Evolutionary conservation across 2,329 filamentous ascomycete species (phyloP).

Genomic region (Aspergillus chevalieri): DNA sequence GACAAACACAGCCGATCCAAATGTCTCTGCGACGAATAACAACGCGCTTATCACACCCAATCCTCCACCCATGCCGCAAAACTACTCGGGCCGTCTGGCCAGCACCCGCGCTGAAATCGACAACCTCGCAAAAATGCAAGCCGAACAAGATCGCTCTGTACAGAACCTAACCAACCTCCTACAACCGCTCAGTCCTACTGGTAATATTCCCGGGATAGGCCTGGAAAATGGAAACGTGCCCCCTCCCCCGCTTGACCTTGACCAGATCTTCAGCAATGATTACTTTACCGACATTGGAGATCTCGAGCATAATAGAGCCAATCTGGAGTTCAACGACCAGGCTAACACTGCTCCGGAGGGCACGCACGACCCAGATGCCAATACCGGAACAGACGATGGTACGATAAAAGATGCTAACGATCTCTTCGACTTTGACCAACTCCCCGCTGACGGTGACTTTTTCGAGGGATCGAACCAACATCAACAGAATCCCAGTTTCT

Average conservation of each 20-base stretch:
- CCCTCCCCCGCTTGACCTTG: conserved; percentile 47
- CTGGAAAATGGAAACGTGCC: conserved; percentile 37
- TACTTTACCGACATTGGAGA: conserved; percentile 45
- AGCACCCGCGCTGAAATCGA: conserved; percentile 71
- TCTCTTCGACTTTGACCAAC: conserved; percentile 38
- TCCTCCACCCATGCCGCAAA: conserved; percentile 49
- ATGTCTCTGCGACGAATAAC: conserved; percentile 37
- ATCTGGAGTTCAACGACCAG: conserved; percentile 18
- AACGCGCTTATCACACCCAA: conserved; percentile 54
- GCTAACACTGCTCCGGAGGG: conserved; percentile 11
- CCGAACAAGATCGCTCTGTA: conserved; percentile 70
- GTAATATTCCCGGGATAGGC: conserved; percentile 64
- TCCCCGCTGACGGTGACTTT: conserved; percentile 28
- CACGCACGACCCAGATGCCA: conserved; percentile 10
- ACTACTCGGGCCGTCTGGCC: conserved; percentile 46
- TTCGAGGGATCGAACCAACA: conserved; percentile 23
- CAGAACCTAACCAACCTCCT: conserved; percentile 68
- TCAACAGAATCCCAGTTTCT: conserved; percentile 22
- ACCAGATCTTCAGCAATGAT: conserved; percentile 54
- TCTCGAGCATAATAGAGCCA: conserved; percentile 23
- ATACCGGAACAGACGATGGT: conserved; percentile 17
- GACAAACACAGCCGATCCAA: conserved; percentile 37
- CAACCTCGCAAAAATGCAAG: conserved; percentile 69
- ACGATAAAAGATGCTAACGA: conserved; percentile 30
- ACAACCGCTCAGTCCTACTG: conserved; percentile 72